Percentiles rank a stretch among this genome's conserved stretches.
Conservation (phyloP, 2,329 filamentous ascomycete genomes). For the Colletotrichum lupini region DNA sequence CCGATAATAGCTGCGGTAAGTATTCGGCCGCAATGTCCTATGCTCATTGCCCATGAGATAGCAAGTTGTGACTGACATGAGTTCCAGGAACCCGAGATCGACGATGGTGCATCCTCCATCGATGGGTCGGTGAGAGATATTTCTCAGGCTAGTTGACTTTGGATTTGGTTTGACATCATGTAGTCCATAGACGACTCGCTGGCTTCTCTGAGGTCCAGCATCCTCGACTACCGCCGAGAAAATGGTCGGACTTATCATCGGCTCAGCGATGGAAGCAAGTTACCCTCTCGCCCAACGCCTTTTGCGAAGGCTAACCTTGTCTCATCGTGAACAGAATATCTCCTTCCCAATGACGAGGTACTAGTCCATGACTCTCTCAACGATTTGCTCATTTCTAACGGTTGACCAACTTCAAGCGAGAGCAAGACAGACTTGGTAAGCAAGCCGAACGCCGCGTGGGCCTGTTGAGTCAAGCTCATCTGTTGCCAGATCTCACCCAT, state of each 20-base stretch:
- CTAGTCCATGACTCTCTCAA: no score
- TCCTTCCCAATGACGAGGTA: conserved; percentile 24
- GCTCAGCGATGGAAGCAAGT: conserved; percentile 39
- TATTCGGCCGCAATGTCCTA: not conserved
- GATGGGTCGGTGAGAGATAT: not conserved
- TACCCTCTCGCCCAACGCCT: no score
- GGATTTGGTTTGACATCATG: not conserved
- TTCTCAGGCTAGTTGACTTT: not conserved
- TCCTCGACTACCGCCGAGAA: conserved; percentile 12
- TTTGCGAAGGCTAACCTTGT: not conserved
- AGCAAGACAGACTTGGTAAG: conserved; percentile 27
- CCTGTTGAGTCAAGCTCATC: not conserved
- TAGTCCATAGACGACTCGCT: not conserved
- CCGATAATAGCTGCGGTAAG: not conserved
- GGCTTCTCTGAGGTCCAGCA: conserved; percentile 1
- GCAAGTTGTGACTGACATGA: not conserved
- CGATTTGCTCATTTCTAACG: not conserved
- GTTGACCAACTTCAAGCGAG: not conserved
- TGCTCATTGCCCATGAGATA: no score
- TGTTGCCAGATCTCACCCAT: conserved; percentile 46
- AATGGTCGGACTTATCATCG: conserved; percentile 22
- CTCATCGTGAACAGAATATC: conserved; percentile 1
- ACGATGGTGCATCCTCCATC: conserved; percentile 2
- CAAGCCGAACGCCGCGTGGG: not conserved
- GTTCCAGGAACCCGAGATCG: not conserved